Evolutionary conservation across 495 filamentous ascomycete species (phyloP).

Genomic region (Neohortaea acidophila): DNA sequence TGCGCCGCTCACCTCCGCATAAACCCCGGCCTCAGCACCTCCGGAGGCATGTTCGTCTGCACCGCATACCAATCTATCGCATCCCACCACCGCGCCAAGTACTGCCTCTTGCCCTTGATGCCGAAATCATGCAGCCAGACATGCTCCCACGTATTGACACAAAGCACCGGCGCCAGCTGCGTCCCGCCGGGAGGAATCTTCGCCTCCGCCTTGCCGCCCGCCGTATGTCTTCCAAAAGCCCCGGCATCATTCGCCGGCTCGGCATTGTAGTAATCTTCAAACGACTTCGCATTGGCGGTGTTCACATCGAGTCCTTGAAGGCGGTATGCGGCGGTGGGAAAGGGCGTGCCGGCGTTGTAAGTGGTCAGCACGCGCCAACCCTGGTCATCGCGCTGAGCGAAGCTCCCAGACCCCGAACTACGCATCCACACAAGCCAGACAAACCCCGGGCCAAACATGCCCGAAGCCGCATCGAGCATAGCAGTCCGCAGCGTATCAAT

Average conservation of each 20-base stretch:
- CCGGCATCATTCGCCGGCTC: conserved; percentile 27
- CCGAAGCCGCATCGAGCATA: conserved; percentile 63
- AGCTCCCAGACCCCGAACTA: conserved; percentile 10
- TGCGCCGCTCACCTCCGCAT: no score
- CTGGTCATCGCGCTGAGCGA: conserved; percentile 27
- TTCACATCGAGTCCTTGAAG: conserved; percentile 69
- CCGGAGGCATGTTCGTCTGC: background rate
- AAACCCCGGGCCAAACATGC: conserved; percentile 94
- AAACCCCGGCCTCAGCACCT: background rate
- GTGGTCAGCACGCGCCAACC: conserved; percentile 66
- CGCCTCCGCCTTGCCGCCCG: conserved; percentile 1
- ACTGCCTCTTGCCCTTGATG: conserved; percentile 60
- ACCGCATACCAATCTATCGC: conserved; percentile 53
- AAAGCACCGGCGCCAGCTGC: conserved; percentile 60
- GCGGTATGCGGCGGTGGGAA: conserved; percentile 68
- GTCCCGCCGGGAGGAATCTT: conserved; percentile 50
- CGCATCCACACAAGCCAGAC: conserved; percentile 64
- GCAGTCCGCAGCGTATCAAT: conserved; percentile 63
- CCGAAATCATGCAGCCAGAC: conserved; percentile 79
- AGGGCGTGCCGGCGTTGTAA: conserved; percentile 82
- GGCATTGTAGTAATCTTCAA: conserved; percentile 3
- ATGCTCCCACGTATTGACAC: conserved; percentile 94
- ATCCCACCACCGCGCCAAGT: conserved; percentile 72
- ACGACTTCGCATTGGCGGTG: conserved; percentile 33
- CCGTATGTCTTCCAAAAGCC: conserved; percentile 30